Conservation (phyloP, 1,284 basidiomycete genomes). For the Sphagnurus paluster region DNA sequence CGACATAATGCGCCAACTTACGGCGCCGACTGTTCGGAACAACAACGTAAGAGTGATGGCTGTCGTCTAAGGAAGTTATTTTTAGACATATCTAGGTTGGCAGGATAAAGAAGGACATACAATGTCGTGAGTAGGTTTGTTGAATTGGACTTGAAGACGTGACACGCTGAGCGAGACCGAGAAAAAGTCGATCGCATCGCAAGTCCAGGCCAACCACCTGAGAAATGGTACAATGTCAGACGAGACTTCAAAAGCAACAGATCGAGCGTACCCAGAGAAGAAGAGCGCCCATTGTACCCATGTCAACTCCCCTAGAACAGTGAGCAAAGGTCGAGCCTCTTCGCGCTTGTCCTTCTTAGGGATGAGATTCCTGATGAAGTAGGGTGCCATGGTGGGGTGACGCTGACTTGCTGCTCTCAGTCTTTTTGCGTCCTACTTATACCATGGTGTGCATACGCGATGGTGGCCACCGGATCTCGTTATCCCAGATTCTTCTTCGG, state of each 20-base stretch:
- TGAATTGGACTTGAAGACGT: constrained; percentile 55
- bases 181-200: constrained; percentile 85
- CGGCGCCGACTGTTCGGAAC: constrained; percentile 86
- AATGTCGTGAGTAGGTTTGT: constrained; percentile 45
- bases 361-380: constrained; percentile 50
- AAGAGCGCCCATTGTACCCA: constrained; percentile 58
- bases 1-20: constrained; percentile 31
- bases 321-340: constrained; percentile 35
- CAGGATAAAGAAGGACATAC: constrained; percentile 40
- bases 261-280: constrained; percentile 59
- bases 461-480: not conserved
- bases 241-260: too few species aligned
- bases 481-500: constrained; percentile 1
- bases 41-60: constrained; percentile 93
- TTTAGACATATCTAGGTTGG: constrained; percentile 3
- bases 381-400: constrained; percentile 39
- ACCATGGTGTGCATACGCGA: too few species aligned
- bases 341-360: constrained; percentile 45
- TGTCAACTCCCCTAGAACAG: constrained; percentile 39
- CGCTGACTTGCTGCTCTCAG: not conserved
- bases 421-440: not conserved
- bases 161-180: constrained; percentile 74
- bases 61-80: constrained; percentile 50
- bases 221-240: constrained; percentile 4
- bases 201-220: constrained; percentile 80